Base-by-base conservation (phyloP, 164 flowering plant species). In the Platanus orientalis region DNA sequence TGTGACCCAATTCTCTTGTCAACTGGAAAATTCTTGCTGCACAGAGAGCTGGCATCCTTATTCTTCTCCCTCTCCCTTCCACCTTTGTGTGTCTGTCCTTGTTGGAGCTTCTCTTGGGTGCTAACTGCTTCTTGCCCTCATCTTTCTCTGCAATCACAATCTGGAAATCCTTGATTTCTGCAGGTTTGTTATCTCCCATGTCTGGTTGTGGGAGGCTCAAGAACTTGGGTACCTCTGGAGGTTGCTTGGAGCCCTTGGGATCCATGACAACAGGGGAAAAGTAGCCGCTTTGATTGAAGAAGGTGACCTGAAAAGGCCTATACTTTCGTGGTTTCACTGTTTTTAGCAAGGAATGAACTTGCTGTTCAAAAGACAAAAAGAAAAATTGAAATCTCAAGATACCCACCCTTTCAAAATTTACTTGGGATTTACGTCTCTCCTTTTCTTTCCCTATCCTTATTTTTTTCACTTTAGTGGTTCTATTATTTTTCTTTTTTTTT, bases 31-130 rank as follows among this genome's bases (percentile, higher is more conserved):
- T 87, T 49, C 96, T 80, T 0, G 96, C 96, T 0, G 96, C 96
- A 62, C 96, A 90, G 1, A 90, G 80, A 54, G 96, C 96, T 2
- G 96, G 96, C 96, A 90, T 90, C 82, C 96, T 67, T 28, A 90
- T 87, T 47, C 96, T 80, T 50, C 96, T 70, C 0, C 96, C 96
- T 49, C 96, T 72, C 12, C 96, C 96, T 49, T 90, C 96, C 16
- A 90, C 96, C 66, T 90, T 90, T 0, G 87, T 90, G 74, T 90
- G 94, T 19, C 94, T 75, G 58, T 90, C 96, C 44, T 90, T 90
- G 80, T 86, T 90, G 39, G 96, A 88, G 63, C 79, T 83, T 64
- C 92, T 75, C 61, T 84, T 90, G 2, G 97, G 97, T 1, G 83
- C 97, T 50, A 90, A 64, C 61, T 78, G 80, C 64, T 87, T 81